A percentile compares a stretch with the other conserved stretches of the same genome.
Evolutionary conservation across 495 filamentous ascomycete genomes (phyloP).

Genomic region (Neurospora sp.): DNA sequence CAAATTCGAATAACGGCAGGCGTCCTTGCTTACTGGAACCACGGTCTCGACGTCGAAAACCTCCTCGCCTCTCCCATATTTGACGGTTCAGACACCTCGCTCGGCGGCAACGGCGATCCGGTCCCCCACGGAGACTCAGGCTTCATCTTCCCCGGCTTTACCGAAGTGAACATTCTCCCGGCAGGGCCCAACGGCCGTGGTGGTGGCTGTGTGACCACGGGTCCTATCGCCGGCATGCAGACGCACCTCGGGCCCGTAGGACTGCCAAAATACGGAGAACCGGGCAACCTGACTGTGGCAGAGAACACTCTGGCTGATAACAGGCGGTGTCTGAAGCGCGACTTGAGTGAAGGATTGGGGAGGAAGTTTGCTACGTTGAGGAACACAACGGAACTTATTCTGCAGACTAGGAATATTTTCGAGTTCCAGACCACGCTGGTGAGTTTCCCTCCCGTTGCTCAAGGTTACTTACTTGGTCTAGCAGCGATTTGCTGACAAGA

Average conservation of each 20-base stretch:
- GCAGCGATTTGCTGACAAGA: neutral
- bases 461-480: neutral
- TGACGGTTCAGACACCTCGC: slow-evolving; percentile 47
- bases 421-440: slow-evolving; percentile 40
- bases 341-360: slow-evolving; percentile 42
- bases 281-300: slow-evolving; percentile 6
- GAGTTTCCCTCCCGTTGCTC: slow-evolving; percentile 3
- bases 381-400: slow-evolving; percentile 37
- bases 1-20: neutral
- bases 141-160: slow-evolving; percentile 2
- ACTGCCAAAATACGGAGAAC: slow-evolving; percentile 14
- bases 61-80: slow-evolving; percentile 49
- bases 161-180: slow-evolving; percentile 16
- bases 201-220: slow-evolving; percentile 52
- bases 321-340: slow-evolving; percentile 57
- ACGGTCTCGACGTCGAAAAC: slow-evolving; percentile 40
- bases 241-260: slow-evolving; percentile 42
- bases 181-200: slow-evolving; percentile 32
- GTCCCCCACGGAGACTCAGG: slow-evolving; percentile 21
- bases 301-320: slow-evolving; percentile 25
- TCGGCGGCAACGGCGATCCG: slow-evolving; percentile 49
- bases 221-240: slow-evolving; percentile 31
- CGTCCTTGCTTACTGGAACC: slow-evolving; percentile 50
- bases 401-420: slow-evolving; percentile 32
- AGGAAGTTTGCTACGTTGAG: slow-evolving; percentile 35